A percentile compares a stretch with the other conserved stretches of the same genome.
phyloP scores from a whole-genome alignment of 768 basidiomycete genomes.

The Panaeolus cyanescens region DNA sequence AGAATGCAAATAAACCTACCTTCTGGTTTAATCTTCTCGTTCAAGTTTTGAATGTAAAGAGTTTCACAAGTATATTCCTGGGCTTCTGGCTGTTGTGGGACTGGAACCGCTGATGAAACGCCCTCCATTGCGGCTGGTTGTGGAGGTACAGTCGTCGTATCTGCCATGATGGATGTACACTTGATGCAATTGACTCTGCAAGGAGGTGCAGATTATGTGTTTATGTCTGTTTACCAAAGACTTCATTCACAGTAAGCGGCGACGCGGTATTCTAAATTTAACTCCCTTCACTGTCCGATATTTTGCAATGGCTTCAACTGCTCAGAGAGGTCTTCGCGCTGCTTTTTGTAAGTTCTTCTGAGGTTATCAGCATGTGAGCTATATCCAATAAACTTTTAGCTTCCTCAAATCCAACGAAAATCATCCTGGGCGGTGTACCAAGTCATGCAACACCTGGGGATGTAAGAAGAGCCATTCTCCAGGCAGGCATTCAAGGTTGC shows the following conservation, averaged over 20 bases:
- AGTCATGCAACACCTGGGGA: slow-evolving; percentile 56
- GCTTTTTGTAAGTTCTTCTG: neutral
- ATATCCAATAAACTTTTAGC: slow-evolving; percentile 10
- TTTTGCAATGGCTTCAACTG: neutral
- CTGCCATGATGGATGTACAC: neutral
- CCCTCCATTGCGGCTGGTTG: slow-evolving; percentile 30
- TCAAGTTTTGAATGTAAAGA: slow-evolving; percentile 94
- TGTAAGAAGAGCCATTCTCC: slow-evolving; percentile 45
- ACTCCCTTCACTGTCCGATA: neutral
- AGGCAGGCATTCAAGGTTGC: slow-evolving; percentile 46
- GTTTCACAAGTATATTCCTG: slow-evolving; percentile 66
- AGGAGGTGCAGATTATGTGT: neutral
- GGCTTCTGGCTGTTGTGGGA: slow-evolving; percentile 16
- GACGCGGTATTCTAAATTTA: slow-evolving; percentile 1
- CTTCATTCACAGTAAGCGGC: neutral
- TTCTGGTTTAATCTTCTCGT: slow-evolving; percentile 89
- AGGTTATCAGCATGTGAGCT: neutral
- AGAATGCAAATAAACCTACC: slow-evolving; percentile 38
- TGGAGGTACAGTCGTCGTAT: slow-evolving; percentile 23
- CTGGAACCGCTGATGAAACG: slow-evolving; percentile 20
- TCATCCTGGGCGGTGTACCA: slow-evolving; percentile 53
- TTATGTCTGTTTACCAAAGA: neutral
- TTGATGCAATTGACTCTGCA: neutral
- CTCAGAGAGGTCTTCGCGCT: neutral
- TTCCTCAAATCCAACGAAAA: slow-evolving; percentile 35